Evolutionary conservation across 2,329 filamentous ascomycete genomes (phyloP), one percentile per base, ranked within the genome.

Genomic region (Ophiognomonia clavigignenti-juglandacearum): DNA sequence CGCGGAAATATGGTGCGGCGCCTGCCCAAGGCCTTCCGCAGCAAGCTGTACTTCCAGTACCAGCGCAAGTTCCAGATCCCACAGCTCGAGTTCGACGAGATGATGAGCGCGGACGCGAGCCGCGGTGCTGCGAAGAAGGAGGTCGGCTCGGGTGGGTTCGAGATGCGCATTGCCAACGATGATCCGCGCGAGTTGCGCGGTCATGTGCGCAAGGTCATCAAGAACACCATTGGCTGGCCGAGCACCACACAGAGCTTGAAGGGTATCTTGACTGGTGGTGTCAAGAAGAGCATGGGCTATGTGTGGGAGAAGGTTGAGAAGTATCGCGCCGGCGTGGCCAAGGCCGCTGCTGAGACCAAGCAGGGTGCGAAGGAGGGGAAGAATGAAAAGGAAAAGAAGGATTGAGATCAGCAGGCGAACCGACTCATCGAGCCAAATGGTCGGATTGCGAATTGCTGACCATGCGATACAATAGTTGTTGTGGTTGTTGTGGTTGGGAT

Each of bases 1-100:
- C 83, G 93, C 48, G 89, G 88, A 16, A 98, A 98, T 66, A 98
- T 98, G 88, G 92, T 98, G 9, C 83, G 93, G 5, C 85, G 93
- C 11, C 73, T 98, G 10, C 93, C 93, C 4, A 85, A 86, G 58
- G 77, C 83, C 6, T 97, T 98, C 75, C 82, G 93, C 31, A 81
- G 86, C 45, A 91, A 89, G 50, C 73, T 98, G 0, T 98, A 98
- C 69, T 96, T 96, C 65, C 83, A 91, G 59, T 98, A 96, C 65
- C 91, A 96, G 64, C 83, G 85, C 62, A 92, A 95, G 60, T 95
- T 91, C 59, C 78, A 80, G 47, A 93, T 98, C 36, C 89, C 92
- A 0, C 82, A 83, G 14, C 77, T 80, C 4, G 89, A 96, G 46
- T 98, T 96, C 64, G 74, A 87, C 59, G 77, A 81, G 59, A 91